Percentiles rank a stretch among this genome's conserved stretches.
Conservation (phyloP, 2,329 filamentous ascomycete genomes). For the Chaetomiaceae sp. region DNA sequence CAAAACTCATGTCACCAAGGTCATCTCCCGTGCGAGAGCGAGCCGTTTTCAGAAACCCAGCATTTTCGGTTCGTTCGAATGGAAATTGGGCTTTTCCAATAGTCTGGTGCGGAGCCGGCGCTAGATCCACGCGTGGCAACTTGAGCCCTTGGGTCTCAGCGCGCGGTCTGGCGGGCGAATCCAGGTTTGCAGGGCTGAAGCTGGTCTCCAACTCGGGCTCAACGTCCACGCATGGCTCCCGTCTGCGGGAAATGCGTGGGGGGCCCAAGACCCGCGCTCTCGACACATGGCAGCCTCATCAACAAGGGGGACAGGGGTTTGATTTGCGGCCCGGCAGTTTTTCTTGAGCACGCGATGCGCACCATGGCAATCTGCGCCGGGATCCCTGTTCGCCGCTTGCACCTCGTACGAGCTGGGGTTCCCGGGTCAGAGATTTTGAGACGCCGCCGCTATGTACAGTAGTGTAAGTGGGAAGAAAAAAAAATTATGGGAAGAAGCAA, state of each 20-base stretch:
- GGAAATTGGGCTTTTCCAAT: conserved; percentile 13
- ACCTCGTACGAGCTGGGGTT: conserved; percentile 5
- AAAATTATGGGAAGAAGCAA: background rate
- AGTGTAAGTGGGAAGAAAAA: background rate
- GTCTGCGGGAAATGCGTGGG: background rate
- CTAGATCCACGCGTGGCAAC: background rate
- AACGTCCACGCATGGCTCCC: background rate
- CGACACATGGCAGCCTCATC: conserved; percentile 16
- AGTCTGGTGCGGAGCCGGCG: background rate
- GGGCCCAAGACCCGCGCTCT: background rate
- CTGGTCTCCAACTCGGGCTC: background rate
- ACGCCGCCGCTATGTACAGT: conserved; percentile 1
- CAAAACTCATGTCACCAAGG: no score
- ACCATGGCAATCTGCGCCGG: conserved; percentile 6
- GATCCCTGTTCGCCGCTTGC: conserved; percentile 1
- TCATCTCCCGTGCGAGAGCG: no score
- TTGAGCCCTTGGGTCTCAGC: no score
- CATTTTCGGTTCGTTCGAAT: background rate
- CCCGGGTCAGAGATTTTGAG: conserved; percentile 6
- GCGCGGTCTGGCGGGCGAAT: background rate
- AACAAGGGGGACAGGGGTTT: background rate
- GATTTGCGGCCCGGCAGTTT: background rate
- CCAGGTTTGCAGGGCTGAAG: conserved; percentile 11
- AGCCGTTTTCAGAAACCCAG: background rate
- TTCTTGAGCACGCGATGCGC: background rate